Base-by-base conservation (phyloP, 768 basidiomycete genomes). In the Lepiota brunneoincarnata region DNA sequence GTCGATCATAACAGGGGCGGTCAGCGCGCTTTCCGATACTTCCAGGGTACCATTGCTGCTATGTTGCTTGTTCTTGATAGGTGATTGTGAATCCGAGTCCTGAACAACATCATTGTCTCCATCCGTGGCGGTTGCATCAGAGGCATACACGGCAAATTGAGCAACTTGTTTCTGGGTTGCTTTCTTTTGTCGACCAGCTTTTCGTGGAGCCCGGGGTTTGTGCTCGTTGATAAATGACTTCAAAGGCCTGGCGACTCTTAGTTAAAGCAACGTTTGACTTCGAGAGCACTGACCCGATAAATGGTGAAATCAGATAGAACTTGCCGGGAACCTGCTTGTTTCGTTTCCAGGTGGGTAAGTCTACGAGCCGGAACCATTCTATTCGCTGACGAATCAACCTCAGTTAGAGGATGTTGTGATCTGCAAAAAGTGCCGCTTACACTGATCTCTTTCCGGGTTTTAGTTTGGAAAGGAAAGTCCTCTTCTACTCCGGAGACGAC, bases 371-470 rank as follows among this genome's bases (percentile, higher is more conserved):
- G 70, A 97, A 97, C 97, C 97, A 99, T 66, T 94, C 88, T 61
- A 98, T 98, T 76, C 91, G 92, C 95, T 98, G 65, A 35, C 40
- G 18, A 15, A 31, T 36, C 50, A 10, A 31, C 31, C 31, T 31
- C 31, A 58, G 59, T 62, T 59, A 65, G 50, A 20, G 28, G 57
- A 36, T 63, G 49, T 26, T 35, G 24, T 24, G 31, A 31, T 10
- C 14, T 34, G 37, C 34, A 40, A 48, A 44, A 24, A 51, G 44
- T 58, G 6, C 55, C 41, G 40, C 85, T 64, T 77, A 97, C 95
- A 65, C 94, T 96, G 62, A 99, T 99, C 76, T 99, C 97, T 72
- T 98, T 99, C 53, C 96, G 78, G 1, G 97, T 99, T 69, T 89
- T 87, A 4, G 97, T 97, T 70, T 89, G 81, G 74, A 99, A 99